phyloP scores from a whole-genome alignment of 2,329 filamentous ascomycete species.

The Fusarium buharicum region DNA sequence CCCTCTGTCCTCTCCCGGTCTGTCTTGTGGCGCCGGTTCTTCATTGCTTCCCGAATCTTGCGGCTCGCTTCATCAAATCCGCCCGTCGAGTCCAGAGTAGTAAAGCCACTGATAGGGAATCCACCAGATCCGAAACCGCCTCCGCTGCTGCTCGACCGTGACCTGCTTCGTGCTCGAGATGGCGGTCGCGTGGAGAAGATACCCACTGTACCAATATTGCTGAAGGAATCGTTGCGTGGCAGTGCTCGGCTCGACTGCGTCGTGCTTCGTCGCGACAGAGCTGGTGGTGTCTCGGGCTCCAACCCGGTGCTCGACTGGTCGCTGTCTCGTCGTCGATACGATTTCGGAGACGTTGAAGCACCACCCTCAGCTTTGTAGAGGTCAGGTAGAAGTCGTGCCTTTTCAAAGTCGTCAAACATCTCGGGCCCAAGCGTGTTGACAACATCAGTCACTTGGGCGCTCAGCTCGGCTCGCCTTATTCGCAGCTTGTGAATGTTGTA shows the following conservation, averaged over 20 bases:
- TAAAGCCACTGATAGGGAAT: constrained; percentile 77
- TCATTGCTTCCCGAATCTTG: constrained; percentile 88
- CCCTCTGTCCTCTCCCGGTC: constrained; percentile 52
- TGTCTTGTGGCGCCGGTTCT: constrained; percentile 67
- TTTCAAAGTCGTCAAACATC: constrained; percentile 96
- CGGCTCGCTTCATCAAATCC: constrained; percentile 84
- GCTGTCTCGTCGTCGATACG: constrained; percentile 58
- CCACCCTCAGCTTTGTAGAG: constrained; percentile 55
- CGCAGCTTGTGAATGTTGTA: constrained; percentile 86
- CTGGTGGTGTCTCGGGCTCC: constrained; percentile 54
- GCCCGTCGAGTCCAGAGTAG: constrained; percentile 70
- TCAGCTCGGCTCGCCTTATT: constrained; percentile 76
- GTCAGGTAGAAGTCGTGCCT: constrained; percentile 74
- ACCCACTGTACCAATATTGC: constrained; percentile 85
- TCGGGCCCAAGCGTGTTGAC: constrained; percentile 97
- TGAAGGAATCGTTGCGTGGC: constrained; percentile 92
- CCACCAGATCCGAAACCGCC: constrained; percentile 69
- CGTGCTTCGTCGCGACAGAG: constrained; percentile 60
- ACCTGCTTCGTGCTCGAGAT: constrained; percentile 79
- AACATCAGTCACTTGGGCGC: constrained; percentile 83
- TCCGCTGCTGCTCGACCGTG: constrained; percentile 75
- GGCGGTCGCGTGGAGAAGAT: constrained; percentile 90
- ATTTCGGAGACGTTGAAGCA: constrained; percentile 33
- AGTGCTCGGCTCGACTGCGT: constrained; percentile 64
- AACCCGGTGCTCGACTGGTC: constrained; percentile 57